Evolutionary conservation across 1,139 yeast genomes (phyloP), one percentile per base, ranked within the genome.

Genomic region (Tardiomyces digboiensis): DNA sequence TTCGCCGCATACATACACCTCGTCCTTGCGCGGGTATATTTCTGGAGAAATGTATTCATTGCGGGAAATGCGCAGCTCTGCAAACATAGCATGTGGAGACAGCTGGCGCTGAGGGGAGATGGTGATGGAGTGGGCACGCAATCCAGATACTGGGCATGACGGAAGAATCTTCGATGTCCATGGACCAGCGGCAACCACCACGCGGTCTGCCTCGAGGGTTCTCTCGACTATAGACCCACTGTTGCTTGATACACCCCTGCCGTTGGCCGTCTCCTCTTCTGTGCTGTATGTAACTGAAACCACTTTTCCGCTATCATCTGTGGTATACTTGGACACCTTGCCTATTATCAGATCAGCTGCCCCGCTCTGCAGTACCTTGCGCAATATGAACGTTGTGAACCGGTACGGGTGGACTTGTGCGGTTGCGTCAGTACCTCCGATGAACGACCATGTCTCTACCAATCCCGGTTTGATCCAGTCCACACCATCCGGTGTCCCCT

Each of bases 351-450:
- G 68, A 54, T 85, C 94, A 18, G 88, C 84, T n/a, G 87, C 79
- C 2, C 94, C 95, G 2, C 82, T 68, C 54, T 84, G 89, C 49
- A 84, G 77, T 29, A 95, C 95, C 60, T 85, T 83, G 52, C 79
- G 77, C 51, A 91, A 68, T 12, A 91, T 71, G 57, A 76, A 83
- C 46, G 82, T 85, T 22, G 97, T 89, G 62, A 91, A 89, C 60
- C 83, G 82, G 67, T 84, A 87, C 2, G 98, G 98, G 61, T 91
- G 97, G 10, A 91, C 96, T 64, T 91, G 98, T 0, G 97, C 97
- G 1, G 97, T 89, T 12, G 95, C 81, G 50, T 83, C 91, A 23
- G 78, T 75, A 14, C 85, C 93, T 23, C 98, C 97, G 44, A 91
- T 67, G 7, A 79, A 75, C 8, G 89, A 80, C 79, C 95, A 88